Evolutionary conservation across 2,329 filamentous ascomycete species (phyloP).

Genomic region (Fusarium sp.): DNA sequence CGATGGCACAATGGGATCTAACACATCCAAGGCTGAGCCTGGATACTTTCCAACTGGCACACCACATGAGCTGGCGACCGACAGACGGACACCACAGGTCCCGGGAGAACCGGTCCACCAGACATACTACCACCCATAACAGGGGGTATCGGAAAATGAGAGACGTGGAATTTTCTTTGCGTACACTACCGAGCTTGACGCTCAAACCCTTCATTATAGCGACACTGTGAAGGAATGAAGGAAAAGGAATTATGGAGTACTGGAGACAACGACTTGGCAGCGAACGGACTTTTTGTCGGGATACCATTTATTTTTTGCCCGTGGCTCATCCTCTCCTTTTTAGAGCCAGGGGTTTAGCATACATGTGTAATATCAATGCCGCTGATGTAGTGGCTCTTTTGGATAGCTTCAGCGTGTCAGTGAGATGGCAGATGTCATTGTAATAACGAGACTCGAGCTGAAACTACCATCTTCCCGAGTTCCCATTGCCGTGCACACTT

Average conservation of each 20-base stretch:
- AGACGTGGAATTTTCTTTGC: conserved; percentile 5
- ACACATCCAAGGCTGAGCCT: conserved; percentile 32
- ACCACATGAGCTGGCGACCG: conserved; percentile 42
- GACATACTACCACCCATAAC: conserved; percentile 44
- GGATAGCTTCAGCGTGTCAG: background rate
- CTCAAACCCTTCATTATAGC: conserved; percentile 10
- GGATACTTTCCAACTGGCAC: conserved; percentile 30
- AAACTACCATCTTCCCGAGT: background rate
- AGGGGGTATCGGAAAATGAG: background rate
- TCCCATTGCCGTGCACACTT: background rate
- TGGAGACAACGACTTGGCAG: conserved; percentile 2
- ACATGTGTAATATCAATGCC: conserved; percentile 20
- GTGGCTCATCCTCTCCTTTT: conserved; percentile 27
- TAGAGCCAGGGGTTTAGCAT: conserved; percentile 15
- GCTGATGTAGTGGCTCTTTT: background rate
- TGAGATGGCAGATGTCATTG: background rate
- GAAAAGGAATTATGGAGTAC: conserved; percentile 28
- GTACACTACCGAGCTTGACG: conserved; percentile 5
- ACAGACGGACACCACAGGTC: conserved; percentile 23
- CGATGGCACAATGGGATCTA: conserved; percentile 25
- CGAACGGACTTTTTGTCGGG: conserved; percentile 21
- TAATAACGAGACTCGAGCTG: background rate
- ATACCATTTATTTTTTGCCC: conserved; percentile 23
- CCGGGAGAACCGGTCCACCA: conserved; percentile 31
- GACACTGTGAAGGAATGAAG: background rate